Base-by-base conservation (phyloP, 345 rosid genomes). In the Laguncularia racemosa region DNA sequence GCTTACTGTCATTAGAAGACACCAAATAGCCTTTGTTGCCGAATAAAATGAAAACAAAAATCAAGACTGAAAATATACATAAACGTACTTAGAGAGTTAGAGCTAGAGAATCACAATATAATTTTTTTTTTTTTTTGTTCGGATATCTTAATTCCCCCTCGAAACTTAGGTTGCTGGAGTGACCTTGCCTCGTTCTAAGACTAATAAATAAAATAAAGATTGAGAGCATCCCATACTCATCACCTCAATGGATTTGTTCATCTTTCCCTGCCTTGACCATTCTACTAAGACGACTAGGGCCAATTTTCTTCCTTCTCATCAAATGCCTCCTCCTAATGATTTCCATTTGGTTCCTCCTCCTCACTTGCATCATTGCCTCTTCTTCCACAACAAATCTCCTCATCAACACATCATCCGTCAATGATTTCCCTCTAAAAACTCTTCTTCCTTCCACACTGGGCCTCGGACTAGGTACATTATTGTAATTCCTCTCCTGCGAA, bases 301-400 rank as follows among this genome's bases (percentile, higher is more conserved):
- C 97, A 64, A 93, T 85, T 74, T 68, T 83, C 71, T 83, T 89
- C 78, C 63, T 85, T 62, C 85, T 83, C 79, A 71, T 69, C 58
- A 75, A 26, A 45, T 65, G 70, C 64, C 95, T 86, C 62, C 50
- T 84, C 81, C 87, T 78, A 48, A 92, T 83, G 12, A 83, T 78
- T 71, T 92, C 98, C 89, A 92, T 84, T 58, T 82, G 75, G 75
- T 92, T 81, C 73, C 86, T 88, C 61, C 86, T 78, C 62, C 84
- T 81, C 54, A 70, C 71, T 73, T 89, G 91, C 91, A 83, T 72
- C 91, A 89, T 85, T 19, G 97, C 90, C 60, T 85, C 97, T 57
- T 93, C 99, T 53, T 89, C 99, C 71, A 71, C 78, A 45, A 93
- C 95, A 57, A 93, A 93, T 63, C 97, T 85, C 69, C 89, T 89